These are phyloP conservation scores for Colletotrichum ledebouriae DNA, from an alignment of 2,329 filamentous ascomycete species.

Conservation along the genomic window DNA sequence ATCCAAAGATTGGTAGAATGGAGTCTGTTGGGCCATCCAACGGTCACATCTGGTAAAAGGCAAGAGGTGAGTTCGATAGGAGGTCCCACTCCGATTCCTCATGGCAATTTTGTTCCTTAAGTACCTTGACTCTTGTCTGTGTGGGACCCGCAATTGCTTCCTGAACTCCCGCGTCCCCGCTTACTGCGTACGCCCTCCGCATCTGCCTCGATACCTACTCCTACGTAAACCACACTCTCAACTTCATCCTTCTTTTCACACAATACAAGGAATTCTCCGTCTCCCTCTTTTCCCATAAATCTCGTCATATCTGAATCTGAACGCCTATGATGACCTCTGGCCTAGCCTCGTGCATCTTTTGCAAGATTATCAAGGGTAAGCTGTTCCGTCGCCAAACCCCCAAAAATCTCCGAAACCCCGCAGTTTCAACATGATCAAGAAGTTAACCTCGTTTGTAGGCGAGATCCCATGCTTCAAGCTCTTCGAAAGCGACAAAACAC, in stretches of 20 bases:
- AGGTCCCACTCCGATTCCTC: slow-evolving; percentile 67
- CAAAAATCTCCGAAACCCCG: slow-evolving; percentile 28
- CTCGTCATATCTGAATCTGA: not conserved
- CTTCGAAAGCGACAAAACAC: slow-evolving; percentile 91
- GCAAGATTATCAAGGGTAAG: slow-evolving; percentile 94
- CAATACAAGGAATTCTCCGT: too few relatives aligned
- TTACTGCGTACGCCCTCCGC: not conserved
- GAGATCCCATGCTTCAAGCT: slow-evolving; percentile 98
- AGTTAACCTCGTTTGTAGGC: slow-evolving; percentile 64
- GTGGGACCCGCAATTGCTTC: slow-evolving; percentile 1
- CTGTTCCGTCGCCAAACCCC: slow-evolving; percentile 23
- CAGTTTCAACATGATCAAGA: slow-evolving; percentile 22
- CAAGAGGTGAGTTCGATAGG: slow-evolving; percentile 76
- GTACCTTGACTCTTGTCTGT: slow-evolving; percentile 16
- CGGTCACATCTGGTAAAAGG: slow-evolving; percentile 79
- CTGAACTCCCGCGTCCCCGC: slow-evolving; percentile 25
- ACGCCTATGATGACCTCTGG: slow-evolving; percentile 49
- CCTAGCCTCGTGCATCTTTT: slow-evolving; percentile 90
- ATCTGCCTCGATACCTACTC: not conserved
- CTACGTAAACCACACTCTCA: not conserved
- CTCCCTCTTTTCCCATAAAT: not conserved
- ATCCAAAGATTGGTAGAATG: slow-evolving; percentile 57
- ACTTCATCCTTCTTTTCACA: not conserved
- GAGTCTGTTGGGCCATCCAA: slow-evolving; percentile 60
- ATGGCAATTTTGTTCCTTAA: slow-evolving; percentile 19